Conservation (phyloP, 257 asterid species). For the Primulina eburnea region DNA sequence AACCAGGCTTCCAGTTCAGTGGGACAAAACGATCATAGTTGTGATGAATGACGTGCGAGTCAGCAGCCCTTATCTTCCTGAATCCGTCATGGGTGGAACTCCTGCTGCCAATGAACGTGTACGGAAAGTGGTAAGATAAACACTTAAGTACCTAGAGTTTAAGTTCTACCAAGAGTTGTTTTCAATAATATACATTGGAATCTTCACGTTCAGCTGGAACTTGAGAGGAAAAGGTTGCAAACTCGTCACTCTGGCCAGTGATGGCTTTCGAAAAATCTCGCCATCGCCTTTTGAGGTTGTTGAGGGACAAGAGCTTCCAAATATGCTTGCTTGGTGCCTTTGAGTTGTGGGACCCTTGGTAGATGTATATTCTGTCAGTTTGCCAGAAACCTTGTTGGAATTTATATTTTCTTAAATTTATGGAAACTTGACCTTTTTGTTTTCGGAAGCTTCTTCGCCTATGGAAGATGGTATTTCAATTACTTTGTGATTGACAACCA, state of each 20-base stretch:
- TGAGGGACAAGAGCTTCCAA: background rate
- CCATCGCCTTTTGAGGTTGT: background rate
- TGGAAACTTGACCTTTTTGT: too few species aligned
- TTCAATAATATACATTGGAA: background rate
- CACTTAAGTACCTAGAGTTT: background rate
- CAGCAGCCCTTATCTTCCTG: constrained; percentile 88
- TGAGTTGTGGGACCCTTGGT: too few species aligned
- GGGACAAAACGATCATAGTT: constrained; percentile 89
- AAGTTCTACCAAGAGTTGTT: background rate
- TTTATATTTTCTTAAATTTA: too few species aligned
- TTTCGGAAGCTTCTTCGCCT: too few species aligned
- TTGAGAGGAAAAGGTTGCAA: constrained; percentile 61
- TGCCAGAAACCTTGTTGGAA: background rate
- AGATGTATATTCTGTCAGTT: background rate
- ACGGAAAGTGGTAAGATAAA: constrained; percentile 82
- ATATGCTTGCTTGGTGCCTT: too few species aligned
- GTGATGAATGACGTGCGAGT: constrained; percentile 98
- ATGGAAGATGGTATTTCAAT: too few species aligned
- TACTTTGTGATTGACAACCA: background rate
- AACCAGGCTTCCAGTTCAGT: constrained; percentile 88
- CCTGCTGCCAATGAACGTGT: constrained; percentile 95
- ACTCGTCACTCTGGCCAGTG: constrained; percentile 35
- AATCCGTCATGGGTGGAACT: constrained; percentile 86
- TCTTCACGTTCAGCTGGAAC: constrained; percentile 51
- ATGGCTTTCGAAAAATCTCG: background rate